These are phyloP conservation scores for Candolleomyces eurysporus DNA, from an alignment of 768 basidiomycete species.

Conservation along the genomic window DNA sequence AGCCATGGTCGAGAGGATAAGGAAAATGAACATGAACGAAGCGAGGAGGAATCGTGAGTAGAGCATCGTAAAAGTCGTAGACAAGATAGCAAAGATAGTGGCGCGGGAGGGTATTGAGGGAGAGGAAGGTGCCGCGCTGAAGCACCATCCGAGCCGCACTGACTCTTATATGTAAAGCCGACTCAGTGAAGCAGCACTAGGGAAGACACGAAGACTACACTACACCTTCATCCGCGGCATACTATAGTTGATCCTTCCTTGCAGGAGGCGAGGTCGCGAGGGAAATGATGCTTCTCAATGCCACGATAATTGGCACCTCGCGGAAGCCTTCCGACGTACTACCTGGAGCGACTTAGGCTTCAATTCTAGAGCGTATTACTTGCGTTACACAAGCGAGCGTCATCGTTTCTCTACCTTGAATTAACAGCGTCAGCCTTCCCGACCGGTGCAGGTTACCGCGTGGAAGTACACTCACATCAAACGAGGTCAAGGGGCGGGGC, in stretches of 20 bases:
- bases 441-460: too few relatives aligned
- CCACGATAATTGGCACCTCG: not conserved
- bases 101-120: not conserved
- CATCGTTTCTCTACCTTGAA: not conserved
- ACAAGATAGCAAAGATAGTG: not conserved
- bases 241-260: slow-evolving; percentile 1
- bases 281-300: not conserved
- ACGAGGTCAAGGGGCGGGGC: too few relatives aligned
- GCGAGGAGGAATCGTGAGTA: slow-evolving; percentile 8
- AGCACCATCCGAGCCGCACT: not conserved
- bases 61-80: slow-evolving; percentile 5
- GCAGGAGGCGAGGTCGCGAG: slow-evolving; percentile 1
- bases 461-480: too few relatives aligned
- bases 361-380: not conserved
- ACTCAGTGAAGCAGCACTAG: not conserved
- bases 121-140: slow-evolving; percentile 1
- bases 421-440: too few relatives aligned
- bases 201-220: not conserved
- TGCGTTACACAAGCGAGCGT: not conserved
- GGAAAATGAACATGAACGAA: slow-evolving; percentile 2
- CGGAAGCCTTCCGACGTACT: not conserved
- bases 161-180: not conserved
- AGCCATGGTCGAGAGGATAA: slow-evolving; percentile 5
- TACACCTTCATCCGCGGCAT: slow-evolving; percentile 3
- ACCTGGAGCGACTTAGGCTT: not conserved